phyloP scores from a whole-genome alignment of 2,329 filamentous ascomycete genomes.

The Fusarium oligoseptatum region DNA sequence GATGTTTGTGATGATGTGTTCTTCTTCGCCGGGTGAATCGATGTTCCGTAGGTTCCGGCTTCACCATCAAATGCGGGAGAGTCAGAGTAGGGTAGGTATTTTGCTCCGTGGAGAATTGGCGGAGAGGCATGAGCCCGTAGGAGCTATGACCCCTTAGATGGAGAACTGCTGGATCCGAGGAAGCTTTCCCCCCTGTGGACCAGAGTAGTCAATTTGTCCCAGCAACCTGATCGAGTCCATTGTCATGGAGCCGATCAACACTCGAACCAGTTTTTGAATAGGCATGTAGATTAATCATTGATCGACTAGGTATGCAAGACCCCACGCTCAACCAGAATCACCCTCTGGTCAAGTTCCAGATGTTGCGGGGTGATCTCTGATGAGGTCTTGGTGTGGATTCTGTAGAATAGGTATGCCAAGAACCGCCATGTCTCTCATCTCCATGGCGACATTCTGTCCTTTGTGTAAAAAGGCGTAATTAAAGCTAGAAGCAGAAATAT shows the following conservation, averaged over 20 bases:
- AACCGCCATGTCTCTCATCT: conserved; percentile 6
- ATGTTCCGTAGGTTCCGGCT: conserved; percentile 19
- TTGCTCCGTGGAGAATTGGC: conserved; percentile 5
- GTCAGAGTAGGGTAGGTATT: neutral
- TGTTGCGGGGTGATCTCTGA: conserved; percentile 2
- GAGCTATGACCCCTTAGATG: neutral
- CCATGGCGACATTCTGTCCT: conserved; percentile 1
- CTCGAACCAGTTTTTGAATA: neutral
- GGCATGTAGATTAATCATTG: neutral
- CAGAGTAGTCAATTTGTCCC: neutral
- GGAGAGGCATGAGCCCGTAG: conserved; percentile 5
- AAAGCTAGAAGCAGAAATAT: neutral
- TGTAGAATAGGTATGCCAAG: neutral
- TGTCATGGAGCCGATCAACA: neutral
- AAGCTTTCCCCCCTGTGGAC: neutral
- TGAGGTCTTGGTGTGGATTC: neutral
- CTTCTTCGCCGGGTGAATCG: conserved; percentile 16
- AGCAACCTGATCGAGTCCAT: neutral
- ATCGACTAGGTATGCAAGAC: neutral
- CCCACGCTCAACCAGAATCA: neutral
- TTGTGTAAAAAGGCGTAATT: neutral
- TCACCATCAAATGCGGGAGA: conserved; percentile 32
- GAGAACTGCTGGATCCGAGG: neutral
- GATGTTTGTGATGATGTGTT: conserved; percentile 19
- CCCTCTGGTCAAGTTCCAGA: conserved; percentile 9